Conservation (phyloP, 1,139 yeast genomes). For the Ogataea hybrid region DNA sequence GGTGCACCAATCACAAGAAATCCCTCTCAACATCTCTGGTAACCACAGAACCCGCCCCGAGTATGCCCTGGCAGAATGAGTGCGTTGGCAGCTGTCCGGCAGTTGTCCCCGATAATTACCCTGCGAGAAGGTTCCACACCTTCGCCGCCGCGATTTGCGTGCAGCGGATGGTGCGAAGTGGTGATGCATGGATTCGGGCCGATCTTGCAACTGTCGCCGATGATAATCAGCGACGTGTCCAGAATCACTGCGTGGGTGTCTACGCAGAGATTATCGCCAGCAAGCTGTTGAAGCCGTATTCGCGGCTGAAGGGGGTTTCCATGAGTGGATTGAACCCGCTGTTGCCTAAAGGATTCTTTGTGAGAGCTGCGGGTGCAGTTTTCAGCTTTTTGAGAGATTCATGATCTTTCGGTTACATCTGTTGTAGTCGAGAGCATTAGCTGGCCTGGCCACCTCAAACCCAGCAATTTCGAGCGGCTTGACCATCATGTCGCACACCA, state of each 20-base stretch:
- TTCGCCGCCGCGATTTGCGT: conserved; percentile 43
- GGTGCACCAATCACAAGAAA: conserved; percentile 61
- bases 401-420: neutral
- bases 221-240: conserved; percentile 59
- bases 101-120: conserved; percentile 57
- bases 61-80: conserved; percentile 63
- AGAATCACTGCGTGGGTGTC: conserved; percentile 57
- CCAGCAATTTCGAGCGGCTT: neutral
- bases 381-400: neutral
- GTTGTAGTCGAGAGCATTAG: neutral
- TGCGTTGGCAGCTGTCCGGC: conserved; percentile 63
- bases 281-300: conserved; percentile 54
- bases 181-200: conserved; percentile 64
- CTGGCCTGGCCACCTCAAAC: neutral
- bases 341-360: conserved; percentile 5
- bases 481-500: neutral
- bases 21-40: conserved; percentile 56
- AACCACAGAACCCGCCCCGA: conserved; percentile 41
- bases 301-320: conserved; percentile 39
- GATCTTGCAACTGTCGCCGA: conserved; percentile 58
- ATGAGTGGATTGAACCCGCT: conserved; percentile 32
- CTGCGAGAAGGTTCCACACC: conserved; percentile 53
- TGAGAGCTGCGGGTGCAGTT: conserved; percentile 28
- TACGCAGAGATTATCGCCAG: conserved; percentile 52
- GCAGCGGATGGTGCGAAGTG: conserved; percentile 65